A percentile compares a stretch with the other conserved stretches of the same genome.
Evolutionary conservation across 768 basidiomycete genomes (phyloP).

Genomic region (Sarcodon sp.): DNA sequence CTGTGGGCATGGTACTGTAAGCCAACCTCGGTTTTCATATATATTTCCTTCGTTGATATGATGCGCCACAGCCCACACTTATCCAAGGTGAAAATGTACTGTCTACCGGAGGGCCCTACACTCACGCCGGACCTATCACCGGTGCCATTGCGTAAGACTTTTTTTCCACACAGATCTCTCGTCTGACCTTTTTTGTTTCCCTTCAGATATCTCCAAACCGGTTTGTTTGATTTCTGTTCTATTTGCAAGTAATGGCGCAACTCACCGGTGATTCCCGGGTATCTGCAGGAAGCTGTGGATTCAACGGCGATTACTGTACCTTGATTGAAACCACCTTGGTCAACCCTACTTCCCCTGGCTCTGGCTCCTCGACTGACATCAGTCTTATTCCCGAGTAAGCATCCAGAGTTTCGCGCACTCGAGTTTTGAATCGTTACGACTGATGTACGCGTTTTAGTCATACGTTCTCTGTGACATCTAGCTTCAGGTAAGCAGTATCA

Average conservation of each 20-base stretch:
- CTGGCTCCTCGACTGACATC: constrained; percentile 34
- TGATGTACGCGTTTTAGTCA: constrained; percentile 19
- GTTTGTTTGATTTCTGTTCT: constrained; percentile 8
- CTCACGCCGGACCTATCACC: constrained; percentile 16
- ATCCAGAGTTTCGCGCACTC: not conserved
- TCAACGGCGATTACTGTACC: constrained; percentile 35
- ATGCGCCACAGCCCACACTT: constrained; percentile 19
- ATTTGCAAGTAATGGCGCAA: not conserved
- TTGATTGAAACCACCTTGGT: constrained; percentile 33
- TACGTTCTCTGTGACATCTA: constrained; percentile 20
- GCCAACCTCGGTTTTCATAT: not conserved
- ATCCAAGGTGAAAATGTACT: constrained; percentile 25
- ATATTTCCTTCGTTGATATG: not conserved
- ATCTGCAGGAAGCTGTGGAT: constrained; percentile 23
- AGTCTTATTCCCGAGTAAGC: constrained; percentile 33
- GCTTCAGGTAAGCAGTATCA: constrained; percentile 20
- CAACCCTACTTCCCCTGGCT: constrained; percentile 27
- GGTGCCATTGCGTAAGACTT: constrained; percentile 29
- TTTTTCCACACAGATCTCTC: not conserved
- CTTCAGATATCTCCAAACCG: constrained; percentile 29
- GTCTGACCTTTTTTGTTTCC: constrained; percentile 1
- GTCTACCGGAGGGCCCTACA: constrained; percentile 23
- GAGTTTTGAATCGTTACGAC: not conserved
- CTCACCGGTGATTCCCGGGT: not conserved
- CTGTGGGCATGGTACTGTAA: constrained; percentile 27